Conservation (phyloP, 768 basidiomycete species). For the Astraeus odoratus region DNA sequence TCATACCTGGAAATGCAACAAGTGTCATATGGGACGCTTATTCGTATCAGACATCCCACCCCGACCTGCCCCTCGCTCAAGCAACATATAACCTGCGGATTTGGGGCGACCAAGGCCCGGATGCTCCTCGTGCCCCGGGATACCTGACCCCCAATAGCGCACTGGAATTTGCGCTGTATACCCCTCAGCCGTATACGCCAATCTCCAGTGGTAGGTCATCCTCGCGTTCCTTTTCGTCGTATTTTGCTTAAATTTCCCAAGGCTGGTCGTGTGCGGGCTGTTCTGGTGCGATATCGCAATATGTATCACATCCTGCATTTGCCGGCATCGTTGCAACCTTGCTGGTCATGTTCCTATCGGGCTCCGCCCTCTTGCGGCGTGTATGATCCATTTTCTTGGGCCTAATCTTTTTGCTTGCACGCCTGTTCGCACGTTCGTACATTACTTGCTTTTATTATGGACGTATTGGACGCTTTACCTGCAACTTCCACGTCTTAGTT, state of each 20-base stretch:
- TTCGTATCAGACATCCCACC: slow-evolving; percentile 54
- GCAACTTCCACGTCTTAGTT: neutral
- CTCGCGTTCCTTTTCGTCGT: neutral
- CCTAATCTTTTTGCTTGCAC: neutral
- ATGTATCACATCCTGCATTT: slow-evolving; percentile 45
- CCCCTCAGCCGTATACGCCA: slow-evolving; percentile 65
- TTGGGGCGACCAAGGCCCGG: slow-evolving; percentile 74
- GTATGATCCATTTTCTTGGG: neutral
- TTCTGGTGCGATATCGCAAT: slow-evolving; percentile 30
- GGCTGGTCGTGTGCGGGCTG: slow-evolving; percentile 55
- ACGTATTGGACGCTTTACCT: neutral
- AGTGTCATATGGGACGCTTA: slow-evolving; percentile 76
- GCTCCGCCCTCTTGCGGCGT: slow-evolving; percentile 31
- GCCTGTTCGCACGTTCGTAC: neutral
- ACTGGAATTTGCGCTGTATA: slow-evolving; percentile 79
- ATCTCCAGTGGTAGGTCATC: slow-evolving; percentile 42
- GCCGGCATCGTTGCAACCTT: slow-evolving; percentile 49
- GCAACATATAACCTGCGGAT: slow-evolving; percentile 75
- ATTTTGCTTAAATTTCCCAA: slow-evolving; percentile 14
- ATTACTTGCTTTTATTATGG: neutral
- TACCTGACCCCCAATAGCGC: slow-evolving; percentile 61
- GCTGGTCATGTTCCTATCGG: slow-evolving; percentile 61
- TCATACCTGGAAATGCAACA: slow-evolving; percentile 66
- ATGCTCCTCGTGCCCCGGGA: slow-evolving; percentile 52
- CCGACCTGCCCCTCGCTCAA: slow-evolving; percentile 63